Evolutionary conservation across 306 rosid species (phyloP).

Genomic region (Cucurbita pepo): DNA sequence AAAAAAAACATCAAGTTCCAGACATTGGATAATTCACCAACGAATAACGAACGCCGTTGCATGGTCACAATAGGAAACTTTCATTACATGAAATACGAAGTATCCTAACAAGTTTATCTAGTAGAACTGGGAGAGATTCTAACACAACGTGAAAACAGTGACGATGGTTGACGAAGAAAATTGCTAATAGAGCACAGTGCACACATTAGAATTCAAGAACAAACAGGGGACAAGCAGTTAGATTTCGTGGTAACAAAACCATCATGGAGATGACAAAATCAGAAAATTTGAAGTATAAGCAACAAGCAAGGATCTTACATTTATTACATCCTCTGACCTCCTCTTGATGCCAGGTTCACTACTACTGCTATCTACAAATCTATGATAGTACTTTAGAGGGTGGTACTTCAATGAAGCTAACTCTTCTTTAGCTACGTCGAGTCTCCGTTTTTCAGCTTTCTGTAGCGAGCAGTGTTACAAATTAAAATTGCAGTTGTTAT

Average conservation of each 20-base stretch:
- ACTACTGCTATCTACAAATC: conserved; percentile 3
- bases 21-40: background rate
- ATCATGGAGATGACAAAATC: background rate
- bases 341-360: conserved; percentile 19
- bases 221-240: background rate
- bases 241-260: background rate
- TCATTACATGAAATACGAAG: background rate
- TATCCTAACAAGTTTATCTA: background rate
- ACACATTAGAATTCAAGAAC: background rate
- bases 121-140: no score
- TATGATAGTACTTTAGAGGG: conserved; percentile 36
- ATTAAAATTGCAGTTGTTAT: background rate
- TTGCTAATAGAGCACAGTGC: background rate
- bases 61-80: background rate
- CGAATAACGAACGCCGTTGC: background rate
- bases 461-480: conserved; percentile 12
- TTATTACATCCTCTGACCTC: conserved; percentile 17
- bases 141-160: background rate
- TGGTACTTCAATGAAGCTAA: conserved; percentile 44
- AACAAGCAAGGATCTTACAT: conserved; percentile 1
- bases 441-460: conserved; percentile 52
- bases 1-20: background rate
- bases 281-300: background rate
- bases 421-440: conserved; percentile 43
- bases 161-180: background rate